phyloP scores from a whole-genome alignment of 495 filamentous ascomycete genomes.

The Hapsidospora chrysogenum region DNA sequence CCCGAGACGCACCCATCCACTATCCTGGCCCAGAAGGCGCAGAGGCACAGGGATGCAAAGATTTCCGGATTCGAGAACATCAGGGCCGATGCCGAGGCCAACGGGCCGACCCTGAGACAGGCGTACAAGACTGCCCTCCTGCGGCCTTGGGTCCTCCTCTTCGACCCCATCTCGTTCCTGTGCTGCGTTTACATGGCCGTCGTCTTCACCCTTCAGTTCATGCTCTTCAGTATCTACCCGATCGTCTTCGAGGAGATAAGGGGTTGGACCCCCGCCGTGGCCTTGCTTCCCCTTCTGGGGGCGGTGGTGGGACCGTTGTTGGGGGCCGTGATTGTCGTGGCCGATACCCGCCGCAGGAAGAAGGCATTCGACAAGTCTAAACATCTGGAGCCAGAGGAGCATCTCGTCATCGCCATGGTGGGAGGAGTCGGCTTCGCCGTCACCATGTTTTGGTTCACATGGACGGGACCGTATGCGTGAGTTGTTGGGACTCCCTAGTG shows the following conservation, averaged over 20 bases:
- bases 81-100: no score
- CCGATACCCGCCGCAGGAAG: conserved; percentile 11
- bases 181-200: conserved; percentile 32
- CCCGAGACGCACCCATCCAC: no score
- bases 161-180: conserved; percentile 27
- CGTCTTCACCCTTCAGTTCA: conserved; percentile 34
- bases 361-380: conserved; percentile 10
- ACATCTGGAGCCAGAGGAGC: conserved; percentile 25
- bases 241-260: conserved; percentile 34
- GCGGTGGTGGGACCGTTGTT: conserved; percentile 18
- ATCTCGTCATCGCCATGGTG: conserved; percentile 23
- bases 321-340: conserved; percentile 20
- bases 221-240: conserved; percentile 33
- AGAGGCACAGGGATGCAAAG: no score
- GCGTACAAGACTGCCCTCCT: no score
- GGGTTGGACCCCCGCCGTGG: conserved; percentile 34
- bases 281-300: conserved; percentile 29
- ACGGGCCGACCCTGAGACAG: no score
- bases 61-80: no score
- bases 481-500: not conserved
- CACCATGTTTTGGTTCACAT: conserved; percentile 38
- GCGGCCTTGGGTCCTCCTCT: conserved; percentile 13
- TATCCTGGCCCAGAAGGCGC: no score
- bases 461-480: conserved; percentile 14
- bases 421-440: conserved; percentile 29